phyloP scores from a whole-genome alignment of 1,284 basidiomycete species.

The Heterobasidion occidentale region DNA sequence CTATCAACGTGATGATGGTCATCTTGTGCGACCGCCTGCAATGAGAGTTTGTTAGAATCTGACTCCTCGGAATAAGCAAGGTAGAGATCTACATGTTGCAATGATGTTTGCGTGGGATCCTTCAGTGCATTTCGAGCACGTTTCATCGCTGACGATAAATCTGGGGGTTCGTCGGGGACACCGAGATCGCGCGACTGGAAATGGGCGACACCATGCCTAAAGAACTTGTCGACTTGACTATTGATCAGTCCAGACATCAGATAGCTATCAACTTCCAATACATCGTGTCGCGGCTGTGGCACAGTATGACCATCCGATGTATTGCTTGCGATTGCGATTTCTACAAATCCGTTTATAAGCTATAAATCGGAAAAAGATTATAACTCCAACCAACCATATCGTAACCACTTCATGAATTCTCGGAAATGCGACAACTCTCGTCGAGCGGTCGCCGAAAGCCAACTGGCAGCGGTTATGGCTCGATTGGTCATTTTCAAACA shows the following conservation, averaged over 20 bases:
- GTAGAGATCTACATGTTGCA: constrained; percentile 16
- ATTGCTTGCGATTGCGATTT: constrained; percentile 17
- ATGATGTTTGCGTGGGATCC: constrained; percentile 25
- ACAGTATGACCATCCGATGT: constrained; percentile 32
- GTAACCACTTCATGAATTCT: constrained; percentile 73
- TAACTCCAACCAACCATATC: constrained; percentile 45
- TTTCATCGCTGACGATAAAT: constrained; percentile 35
- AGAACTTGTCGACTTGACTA: constrained; percentile 73
- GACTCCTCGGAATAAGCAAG: not conserved
- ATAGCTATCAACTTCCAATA: constrained; percentile 75
- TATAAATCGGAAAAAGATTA: not conserved
- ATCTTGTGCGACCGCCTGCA: constrained; percentile 37
- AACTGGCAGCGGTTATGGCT: constrained; percentile 55
- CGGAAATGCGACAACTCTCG: constrained; percentile 62
- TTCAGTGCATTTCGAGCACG: constrained; percentile 38
- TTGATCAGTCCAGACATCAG: constrained; percentile 59
- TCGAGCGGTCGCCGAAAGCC: constrained; percentile 59
- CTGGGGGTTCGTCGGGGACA: constrained; percentile 29
- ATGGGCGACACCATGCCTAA: constrained; percentile 53
- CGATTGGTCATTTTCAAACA: constrained; percentile 45
- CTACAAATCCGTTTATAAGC: constrained; percentile 1
- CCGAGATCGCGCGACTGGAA: constrained; percentile 51
- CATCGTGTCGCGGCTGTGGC: constrained; percentile 55
- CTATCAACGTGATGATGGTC: constrained; percentile 54
- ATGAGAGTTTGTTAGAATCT: constrained; percentile 2